Conservation (phyloP, 352 stramenopile genomes). For the Pythium guiyangense region DNA sequence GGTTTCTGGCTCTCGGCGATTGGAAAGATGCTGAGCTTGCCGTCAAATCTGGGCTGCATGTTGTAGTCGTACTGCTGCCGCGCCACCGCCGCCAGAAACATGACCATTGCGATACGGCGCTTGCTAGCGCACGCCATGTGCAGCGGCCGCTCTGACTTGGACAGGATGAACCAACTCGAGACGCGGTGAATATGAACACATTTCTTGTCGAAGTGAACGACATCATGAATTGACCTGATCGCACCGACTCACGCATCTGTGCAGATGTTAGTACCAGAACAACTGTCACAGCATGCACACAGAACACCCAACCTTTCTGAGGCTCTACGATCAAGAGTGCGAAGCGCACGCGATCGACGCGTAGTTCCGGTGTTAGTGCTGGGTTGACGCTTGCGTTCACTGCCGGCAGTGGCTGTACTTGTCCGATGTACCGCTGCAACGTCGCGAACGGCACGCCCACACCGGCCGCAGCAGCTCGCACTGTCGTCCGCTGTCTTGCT, state of each 20-base stretch:
- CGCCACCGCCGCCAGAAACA: background rate
- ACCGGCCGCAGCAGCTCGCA: background rate
- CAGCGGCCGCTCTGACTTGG: background rate
- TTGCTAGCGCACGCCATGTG: background rate
- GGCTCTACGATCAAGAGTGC: background rate
- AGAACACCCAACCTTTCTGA: too few species aligned
- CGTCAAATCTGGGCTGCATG: conserved; percentile 5
- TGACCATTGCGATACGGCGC: background rate
- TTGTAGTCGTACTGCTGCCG: conserved; percentile 8
- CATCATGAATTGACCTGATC: background rate
- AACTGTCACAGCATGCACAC: too few species aligned
- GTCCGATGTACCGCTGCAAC: background rate
- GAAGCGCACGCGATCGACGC: background rate
- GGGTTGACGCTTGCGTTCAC: background rate
- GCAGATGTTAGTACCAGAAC: too few species aligned
- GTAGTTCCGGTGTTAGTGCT: background rate
- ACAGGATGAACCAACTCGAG: background rate
- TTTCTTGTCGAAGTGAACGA: background rate
- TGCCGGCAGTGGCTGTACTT: background rate
- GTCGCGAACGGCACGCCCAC: background rate
- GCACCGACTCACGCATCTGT: background rate
- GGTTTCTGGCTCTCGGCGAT: background rate
- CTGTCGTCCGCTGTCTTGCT: background rate
- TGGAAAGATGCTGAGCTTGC: conserved; percentile 14
- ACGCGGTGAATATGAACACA: background rate